Conservation (phyloP, 441 rosid species). For the Populus hybrid region DNA sequence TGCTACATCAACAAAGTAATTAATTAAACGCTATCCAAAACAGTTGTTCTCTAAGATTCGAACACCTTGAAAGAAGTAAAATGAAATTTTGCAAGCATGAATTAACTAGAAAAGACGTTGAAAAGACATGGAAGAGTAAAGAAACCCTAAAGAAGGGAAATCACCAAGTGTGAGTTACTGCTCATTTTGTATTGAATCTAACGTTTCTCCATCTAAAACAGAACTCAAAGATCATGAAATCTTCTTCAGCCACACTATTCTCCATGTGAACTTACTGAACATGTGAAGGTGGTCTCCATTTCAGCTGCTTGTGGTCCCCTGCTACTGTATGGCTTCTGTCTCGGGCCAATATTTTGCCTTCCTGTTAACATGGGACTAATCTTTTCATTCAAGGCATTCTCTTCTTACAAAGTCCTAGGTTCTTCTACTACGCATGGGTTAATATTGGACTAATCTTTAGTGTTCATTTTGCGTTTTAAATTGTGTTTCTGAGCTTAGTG, state of each 20-base stretch:
- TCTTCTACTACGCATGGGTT: too few relatives aligned
- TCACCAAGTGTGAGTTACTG: background rate
- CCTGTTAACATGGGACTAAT: too few relatives aligned
- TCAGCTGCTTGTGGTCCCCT: background rate
- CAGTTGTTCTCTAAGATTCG: too few relatives aligned
- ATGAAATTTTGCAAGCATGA: background rate
- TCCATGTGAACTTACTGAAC: slow-evolving; percentile 32
- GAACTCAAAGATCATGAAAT: background rate
- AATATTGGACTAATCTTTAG: too few relatives aligned
- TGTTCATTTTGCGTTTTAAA: too few relatives aligned
- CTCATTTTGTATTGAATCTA: background rate
- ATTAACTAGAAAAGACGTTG: background rate
- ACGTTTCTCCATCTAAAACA: too few relatives aligned
- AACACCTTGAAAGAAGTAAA: background rate
- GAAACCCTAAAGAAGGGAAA: background rate
- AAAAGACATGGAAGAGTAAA: slow-evolving; percentile 16
- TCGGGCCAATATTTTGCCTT: too few relatives aligned
- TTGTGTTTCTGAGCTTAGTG: too few relatives aligned
- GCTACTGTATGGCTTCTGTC: background rate
- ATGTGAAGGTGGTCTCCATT: slow-evolving; percentile 34
- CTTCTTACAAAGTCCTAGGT: too few relatives aligned
- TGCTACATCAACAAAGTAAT: too few relatives aligned
- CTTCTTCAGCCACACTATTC: slow-evolving; percentile 12
- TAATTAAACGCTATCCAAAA: too few relatives aligned
- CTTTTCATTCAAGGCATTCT: too few relatives aligned